Base-by-base conservation (phyloP, 2,329 filamentous ascomycete genomes). In the Metarhizium humberi region DNA sequence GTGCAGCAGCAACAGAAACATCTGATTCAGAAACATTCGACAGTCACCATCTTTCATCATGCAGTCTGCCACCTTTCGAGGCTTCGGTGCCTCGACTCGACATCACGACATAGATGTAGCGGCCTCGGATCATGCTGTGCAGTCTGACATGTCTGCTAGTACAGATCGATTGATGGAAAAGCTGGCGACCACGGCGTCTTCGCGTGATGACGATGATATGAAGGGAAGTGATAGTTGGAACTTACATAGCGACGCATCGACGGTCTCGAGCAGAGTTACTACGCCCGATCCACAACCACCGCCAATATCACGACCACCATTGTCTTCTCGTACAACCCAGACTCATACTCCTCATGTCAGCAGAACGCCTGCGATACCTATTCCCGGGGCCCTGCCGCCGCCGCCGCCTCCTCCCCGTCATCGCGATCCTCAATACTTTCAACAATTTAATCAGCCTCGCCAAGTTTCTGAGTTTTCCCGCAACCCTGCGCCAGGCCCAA, bases 191-290 rank as follows among this genome's bases (percentile, higher is more conserved):
- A 52, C 56, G 55, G 60, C 64, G 36, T 64, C 63, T 5, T 60
- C 60, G 20, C 67, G 58, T 51, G 66, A 63, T 45, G 62, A 65
- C 30, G 60, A 61, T 36, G 62, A 66, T 48, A 58, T 57, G 46
- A 64, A 59, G 53, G 61, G 60, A 16, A 66, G 66, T 58, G 63
- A 66, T 54, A 59, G 60, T 54, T 66, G 60, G 57, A 60, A 55
- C 42, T 55, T 61, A 25, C 61, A 63, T 20, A 65, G 62, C 50
- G 61, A 66, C 55, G 57, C 62, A 51, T 68, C 67, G 20, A 61
- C 62, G n/a, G 57, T 62, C 30, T 63, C 66, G 6, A 68, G 67
- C 57, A 60, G 62, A 51, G 60, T 58, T 43, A 65, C 66, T 20
- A 66, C 64, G 43, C 65, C 61, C 25, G 63, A 67, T 52, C 61